phyloP scores from a whole-genome alignment of 345 rosid genomes.

The Draba incana region DNA sequence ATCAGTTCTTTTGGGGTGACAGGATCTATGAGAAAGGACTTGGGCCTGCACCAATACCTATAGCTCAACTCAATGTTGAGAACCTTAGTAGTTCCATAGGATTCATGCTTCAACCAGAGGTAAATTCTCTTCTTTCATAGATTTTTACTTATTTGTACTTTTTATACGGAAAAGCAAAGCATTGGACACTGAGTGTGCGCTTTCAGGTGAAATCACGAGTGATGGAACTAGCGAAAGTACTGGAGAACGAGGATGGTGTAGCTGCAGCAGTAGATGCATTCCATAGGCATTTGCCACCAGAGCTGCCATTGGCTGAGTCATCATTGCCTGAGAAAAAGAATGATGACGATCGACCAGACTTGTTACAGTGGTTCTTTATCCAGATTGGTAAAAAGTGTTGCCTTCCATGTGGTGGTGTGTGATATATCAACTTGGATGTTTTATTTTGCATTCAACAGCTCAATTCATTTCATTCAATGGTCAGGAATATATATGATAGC shows the following conservation, averaged over 20 bases:
- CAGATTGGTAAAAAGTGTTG: slow-evolving; percentile 75
- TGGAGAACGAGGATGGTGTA: slow-evolving; percentile 95
- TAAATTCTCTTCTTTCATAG: slow-evolving; percentile 31
- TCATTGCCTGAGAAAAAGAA: slow-evolving; percentile 42
- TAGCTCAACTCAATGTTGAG: slow-evolving; percentile 72
- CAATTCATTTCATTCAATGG: slow-evolving; percentile 53
- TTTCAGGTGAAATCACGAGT: slow-evolving; percentile 76
- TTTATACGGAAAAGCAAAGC: background rate
- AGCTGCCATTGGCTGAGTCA: slow-evolving; percentile 58
- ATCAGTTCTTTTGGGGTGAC: slow-evolving; percentile 99
- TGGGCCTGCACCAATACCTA: slow-evolving; percentile 88
- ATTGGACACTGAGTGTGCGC: background rate
- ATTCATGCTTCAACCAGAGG: slow-evolving; percentile 97
- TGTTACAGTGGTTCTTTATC: slow-evolving; percentile 67
- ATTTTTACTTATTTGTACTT: background rate
- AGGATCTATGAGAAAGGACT: slow-evolving; percentile 67
- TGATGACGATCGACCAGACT: slow-evolving; percentile 53
- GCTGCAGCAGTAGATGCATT: slow-evolving; percentile 89
- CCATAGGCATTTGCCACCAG: slow-evolving; percentile 79
- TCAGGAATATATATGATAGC: slow-evolving; percentile 18
- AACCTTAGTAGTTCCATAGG: slow-evolving; percentile 74
- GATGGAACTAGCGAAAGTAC: slow-evolving; percentile 67
- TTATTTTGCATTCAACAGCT: slow-evolving; percentile 27
- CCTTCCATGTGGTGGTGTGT: slow-evolving; percentile 50
- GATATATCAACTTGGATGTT: slow-evolving; percentile 30